These are phyloP conservation scores for Bacterosira constricta DNA, from an alignment of 108 stramenopile genomes.

Conservation along the genomic window DNA sequence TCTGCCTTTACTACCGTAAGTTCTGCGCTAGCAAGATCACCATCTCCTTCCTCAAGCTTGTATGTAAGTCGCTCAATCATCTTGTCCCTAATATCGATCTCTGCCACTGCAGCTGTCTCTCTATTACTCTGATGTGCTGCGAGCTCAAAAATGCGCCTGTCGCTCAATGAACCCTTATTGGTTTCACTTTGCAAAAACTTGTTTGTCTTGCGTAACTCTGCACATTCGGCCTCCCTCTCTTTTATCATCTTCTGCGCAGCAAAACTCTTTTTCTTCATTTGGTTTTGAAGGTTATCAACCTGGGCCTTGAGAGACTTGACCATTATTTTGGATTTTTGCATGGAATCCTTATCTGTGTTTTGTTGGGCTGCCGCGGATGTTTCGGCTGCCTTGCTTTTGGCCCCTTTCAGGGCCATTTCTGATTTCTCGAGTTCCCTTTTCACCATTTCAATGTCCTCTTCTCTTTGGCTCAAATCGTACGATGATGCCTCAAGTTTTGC, in stretches of 20 bases:
- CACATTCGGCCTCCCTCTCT: constrained; percentile 78
- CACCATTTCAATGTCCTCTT: constrained; percentile 56
- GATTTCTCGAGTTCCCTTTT: constrained; percentile 59
- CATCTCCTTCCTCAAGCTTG: constrained; percentile 71
- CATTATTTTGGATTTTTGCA: constrained; percentile 47
- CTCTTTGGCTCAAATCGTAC: constrained; percentile 79
- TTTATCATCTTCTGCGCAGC: constrained; percentile 86
- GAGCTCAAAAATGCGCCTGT: constrained; percentile 87
- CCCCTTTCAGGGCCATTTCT: constrained; percentile 40
- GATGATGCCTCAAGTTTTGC: constrained; percentile 78
- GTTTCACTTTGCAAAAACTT: constrained; percentile 83
- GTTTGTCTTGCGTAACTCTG: constrained; percentile 67
- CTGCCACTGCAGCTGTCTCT: constrained; percentile 70
- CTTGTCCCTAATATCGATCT: constrained; percentile 82
- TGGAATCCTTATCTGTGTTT: constrained; percentile 45
- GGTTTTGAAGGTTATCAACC: constrained; percentile 72
- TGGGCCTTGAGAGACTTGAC: constrained; percentile 76
- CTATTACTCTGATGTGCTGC: constrained; percentile 88
- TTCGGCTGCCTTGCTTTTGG: constrained; percentile 61
- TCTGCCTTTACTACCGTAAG: constrained; percentile 64
- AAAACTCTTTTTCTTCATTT: constrained; percentile 82
- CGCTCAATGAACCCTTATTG: constrained; percentile 83
- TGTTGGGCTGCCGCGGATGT: constrained; percentile 60
- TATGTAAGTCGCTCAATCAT: constrained; percentile 68
- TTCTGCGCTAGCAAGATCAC: constrained; percentile 77